These are phyloP conservation scores for Suillus alpinus DNA, from an alignment of 768 basidiomycete genomes.

Conservation along the genomic window DNA sequence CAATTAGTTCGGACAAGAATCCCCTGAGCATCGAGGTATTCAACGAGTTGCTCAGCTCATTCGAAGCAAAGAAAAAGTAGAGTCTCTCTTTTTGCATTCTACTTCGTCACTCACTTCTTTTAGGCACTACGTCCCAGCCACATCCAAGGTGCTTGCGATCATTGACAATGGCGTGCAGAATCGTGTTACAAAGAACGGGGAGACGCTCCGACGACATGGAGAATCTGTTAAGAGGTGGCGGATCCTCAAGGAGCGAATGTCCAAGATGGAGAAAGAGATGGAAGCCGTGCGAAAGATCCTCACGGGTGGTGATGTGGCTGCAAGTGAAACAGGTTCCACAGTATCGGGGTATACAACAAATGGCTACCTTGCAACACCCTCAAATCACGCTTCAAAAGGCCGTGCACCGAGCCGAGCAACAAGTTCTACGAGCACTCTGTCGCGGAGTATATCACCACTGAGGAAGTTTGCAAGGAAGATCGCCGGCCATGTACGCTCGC, in stretches of 20 bases:
- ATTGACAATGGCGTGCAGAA: constrained; percentile 93
- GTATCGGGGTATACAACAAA: constrained; percentile 56
- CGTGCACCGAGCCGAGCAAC: constrained; percentile 38
- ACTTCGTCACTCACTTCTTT: constrained; percentile 11
- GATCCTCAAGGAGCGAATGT: constrained; percentile 74
- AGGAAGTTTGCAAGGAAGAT: constrained; percentile 74
- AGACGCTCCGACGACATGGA: constrained; percentile 84
- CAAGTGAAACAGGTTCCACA: constrained; percentile 71
- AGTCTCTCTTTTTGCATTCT: constrained; percentile 19
- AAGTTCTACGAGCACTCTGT: constrained; percentile 53
- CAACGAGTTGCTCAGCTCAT: constrained; percentile 66
- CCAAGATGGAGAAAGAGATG: constrained; percentile 82
- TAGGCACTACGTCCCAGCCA: constrained; percentile 94
- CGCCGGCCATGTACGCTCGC: constrained; percentile 44
- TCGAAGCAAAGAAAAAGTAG: constrained; percentile 86
- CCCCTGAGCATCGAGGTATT: constrained; percentile 61
- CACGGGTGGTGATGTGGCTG: constrained; percentile 44
- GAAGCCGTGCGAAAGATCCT: constrained; percentile 63
- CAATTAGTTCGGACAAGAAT: constrained; percentile 49
- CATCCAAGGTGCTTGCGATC: constrained; percentile 87
- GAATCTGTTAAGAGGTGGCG: constrained; percentile 89
- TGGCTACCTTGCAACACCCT: constrained; percentile 66
- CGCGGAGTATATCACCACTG: constrained; percentile 78
- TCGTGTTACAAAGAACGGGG: constrained; percentile 94
- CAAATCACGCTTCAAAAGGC: constrained; percentile 38